Evolutionary conservation across 1,139 yeast genomes (phyloP), one percentile per base, ranked within the genome.

Genomic region (Neolecta irregularis): DNA sequence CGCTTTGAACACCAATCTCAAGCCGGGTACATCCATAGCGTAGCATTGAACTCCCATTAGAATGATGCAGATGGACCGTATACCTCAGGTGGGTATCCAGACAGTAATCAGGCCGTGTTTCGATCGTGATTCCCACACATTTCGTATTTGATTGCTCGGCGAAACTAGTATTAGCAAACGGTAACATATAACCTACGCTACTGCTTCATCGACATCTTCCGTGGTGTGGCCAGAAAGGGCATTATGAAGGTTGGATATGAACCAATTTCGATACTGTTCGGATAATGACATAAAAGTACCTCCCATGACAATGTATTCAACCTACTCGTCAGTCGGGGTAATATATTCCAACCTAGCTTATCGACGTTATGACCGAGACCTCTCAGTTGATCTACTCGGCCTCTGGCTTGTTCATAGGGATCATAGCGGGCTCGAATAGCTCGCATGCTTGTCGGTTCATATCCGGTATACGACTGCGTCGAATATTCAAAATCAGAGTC

Each of bases 391-490:
- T 88, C 99, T 32, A 88, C 76, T 55, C 99, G 72, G 32, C 99
- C 99, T 54, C 98, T 67, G 2, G 98, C 96, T 56, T 88, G 99
- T 56, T 91, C 98, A 54, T 83, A 88, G 0, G 99, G 98, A 55
- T 88, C 98, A 53, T 88, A 91, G 48, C 98, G 69, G 0, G 98
- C 98, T 45, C 98, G 65, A 46, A 88, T 88, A 7, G 98, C 98
- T 50, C 99, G 69, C 99, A 88, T 88, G 2, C 95, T 83, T 0
- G 99, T 88, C 5, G 99, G 99, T 54, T 88, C 99, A 52, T 91
- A 88, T 26, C 99, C 99, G 0, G 99, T 88, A 52, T 88, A 88
- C 2, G 96, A 83, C 57, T 88, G 99, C 2, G 99, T 88, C 1
- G 94, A 80, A 55, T 88, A 88, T 54, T 88, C 99, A 52, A 88